phyloP scores from a whole-genome alignment of 257 asterid genomes.

The Capsicum baccatum region DNA sequence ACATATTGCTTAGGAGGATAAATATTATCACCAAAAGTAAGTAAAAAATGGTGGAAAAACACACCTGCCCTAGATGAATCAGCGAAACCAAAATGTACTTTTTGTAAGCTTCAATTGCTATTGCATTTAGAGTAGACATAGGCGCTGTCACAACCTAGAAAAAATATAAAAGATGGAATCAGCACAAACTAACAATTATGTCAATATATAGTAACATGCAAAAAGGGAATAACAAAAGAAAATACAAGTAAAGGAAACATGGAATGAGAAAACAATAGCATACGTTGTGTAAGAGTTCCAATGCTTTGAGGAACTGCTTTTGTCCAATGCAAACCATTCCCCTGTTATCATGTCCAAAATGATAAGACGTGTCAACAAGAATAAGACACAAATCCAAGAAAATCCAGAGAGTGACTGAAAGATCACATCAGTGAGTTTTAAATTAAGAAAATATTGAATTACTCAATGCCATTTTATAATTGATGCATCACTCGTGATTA shows the following conservation, averaged over 20 bases:
- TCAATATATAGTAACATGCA: neutral
- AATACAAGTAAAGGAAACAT: neutral
- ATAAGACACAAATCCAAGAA: slow-evolving; percentile 22
- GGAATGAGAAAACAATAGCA: slow-evolving; percentile 33
- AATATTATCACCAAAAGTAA: neutral
- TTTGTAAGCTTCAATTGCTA: slow-evolving; percentile 96
- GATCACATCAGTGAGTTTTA: slow-evolving; percentile 1
- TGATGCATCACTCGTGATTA: neutral
- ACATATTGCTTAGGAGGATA: neutral
- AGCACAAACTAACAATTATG: neutral
- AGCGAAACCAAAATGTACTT: slow-evolving; percentile 86
- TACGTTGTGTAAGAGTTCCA: slow-evolving; percentile 92
- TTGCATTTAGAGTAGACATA: slow-evolving; percentile 77
- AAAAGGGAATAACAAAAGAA: neutral
- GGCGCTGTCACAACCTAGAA: slow-evolving; percentile 97
- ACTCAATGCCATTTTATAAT: neutral
- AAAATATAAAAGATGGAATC: slow-evolving; percentile 25
- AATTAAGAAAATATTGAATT: neutral
- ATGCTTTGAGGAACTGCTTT: slow-evolving; percentile 78
- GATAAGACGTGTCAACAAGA: slow-evolving; percentile 14
- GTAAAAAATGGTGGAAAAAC: slow-evolving; percentile 22
- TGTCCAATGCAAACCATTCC: slow-evolving; percentile 97
- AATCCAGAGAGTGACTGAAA: neutral
- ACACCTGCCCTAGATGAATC: slow-evolving; percentile 92
- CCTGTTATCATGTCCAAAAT: slow-evolving; percentile 48